Evolutionary conservation across 345 rosid species (phyloP), one percentile per base, ranked within the genome.

Genomic region (Carallia pectinifolia): DNA sequence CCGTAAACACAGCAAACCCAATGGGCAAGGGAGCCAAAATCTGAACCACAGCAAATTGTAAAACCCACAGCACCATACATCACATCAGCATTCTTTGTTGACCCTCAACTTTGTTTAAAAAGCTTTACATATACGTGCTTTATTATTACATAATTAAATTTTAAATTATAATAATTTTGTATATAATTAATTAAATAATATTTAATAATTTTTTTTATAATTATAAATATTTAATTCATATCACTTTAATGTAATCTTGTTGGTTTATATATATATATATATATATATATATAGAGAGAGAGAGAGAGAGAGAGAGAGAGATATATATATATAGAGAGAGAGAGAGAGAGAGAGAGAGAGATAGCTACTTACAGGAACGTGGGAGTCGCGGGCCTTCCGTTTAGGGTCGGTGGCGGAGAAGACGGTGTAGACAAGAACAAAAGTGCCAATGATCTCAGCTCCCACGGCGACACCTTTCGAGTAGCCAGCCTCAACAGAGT

Each of bases 11-110:
- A 53, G 69, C 31, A 53, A 65, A 52, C 39, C 69, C 69, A 10
- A 65, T 65, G 12, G 69, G 59, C 69, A 65, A n/a, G 15, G 69
- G 69, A 65, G 69, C 59, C 59, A 65, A 52, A 52, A 65, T 6
- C 69, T 65, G 69, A 65, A 65, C 13, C 38, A 47, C n/a, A 40
- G 10, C 53, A 27, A 18, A 47, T 23, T 15, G 7, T 9, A 3
- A 64, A 44, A 64, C 29, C 9, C 59, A 9, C 5, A 23, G 5
- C 30, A 6, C 59, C 34, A 30, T 1, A 27, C 17, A 27, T 19
- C 27, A 23, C 33, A 55, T 5, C 19, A 4, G 12, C 60, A 27
- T 6, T 27, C 60, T 56, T 55, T 29, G 30, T 55, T n/a, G 59
- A 12, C 13, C 5, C 15, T 56, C 29, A 9, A 56, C 60, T 10